phyloP scores from a whole-genome alignment of 192 early-diverging fungal species.

The Borealophlyctis nickersoniae region DNA sequence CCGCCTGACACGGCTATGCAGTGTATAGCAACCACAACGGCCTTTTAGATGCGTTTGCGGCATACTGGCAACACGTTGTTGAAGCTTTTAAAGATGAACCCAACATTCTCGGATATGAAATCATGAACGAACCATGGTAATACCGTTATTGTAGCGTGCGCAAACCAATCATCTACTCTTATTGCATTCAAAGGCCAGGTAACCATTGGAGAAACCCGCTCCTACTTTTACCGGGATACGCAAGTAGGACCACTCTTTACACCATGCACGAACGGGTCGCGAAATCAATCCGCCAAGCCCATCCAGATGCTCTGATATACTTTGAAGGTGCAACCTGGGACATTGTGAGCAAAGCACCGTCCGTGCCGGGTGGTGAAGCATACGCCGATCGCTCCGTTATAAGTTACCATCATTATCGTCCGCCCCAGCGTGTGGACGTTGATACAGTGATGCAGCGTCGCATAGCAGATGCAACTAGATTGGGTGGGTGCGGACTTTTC shows the following conservation, averaged over 20 bases:
- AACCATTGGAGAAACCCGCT: slow-evolving; percentile 35
- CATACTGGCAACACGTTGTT: slow-evolving; percentile 56
- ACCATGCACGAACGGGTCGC: slow-evolving; percentile 50
- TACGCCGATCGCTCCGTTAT: slow-evolving; percentile 45
- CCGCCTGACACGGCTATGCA: too few relatives aligned
- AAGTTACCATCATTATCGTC: slow-evolving; percentile 53
- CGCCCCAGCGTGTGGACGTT: slow-evolving; percentile 41
- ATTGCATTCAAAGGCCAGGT: slow-evolving; percentile 29
- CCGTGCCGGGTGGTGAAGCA: slow-evolving; percentile 44
- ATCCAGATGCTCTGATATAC: slow-evolving; percentile 49
- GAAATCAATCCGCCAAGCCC: slow-evolving; percentile 47
- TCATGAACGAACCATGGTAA: slow-evolving; percentile 65
- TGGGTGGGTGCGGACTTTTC: slow-evolving; percentile 40
- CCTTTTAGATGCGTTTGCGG: slow-evolving; percentile 52
- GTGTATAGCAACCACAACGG: slow-evolving; percentile 55
- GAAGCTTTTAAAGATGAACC: slow-evolving; percentile 38
- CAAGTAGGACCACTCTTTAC: slow-evolving; percentile 43
- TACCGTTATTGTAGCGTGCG: too few relatives aligned
- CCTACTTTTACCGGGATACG: slow-evolving; percentile 44
- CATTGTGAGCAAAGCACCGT: slow-evolving; percentile 38
- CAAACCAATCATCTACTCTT: too few relatives aligned
- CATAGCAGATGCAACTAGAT: slow-evolving; percentile 40
- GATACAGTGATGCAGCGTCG: slow-evolving; percentile 38
- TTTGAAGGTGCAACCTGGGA: slow-evolving; percentile 59
- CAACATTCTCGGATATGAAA: slow-evolving; percentile 61